Percentiles rank a stretch among this genome's conserved stretches.
phyloP scores from a whole-genome alignment of 2,329 filamentous ascomycete species.

The Botrytis pseudocinerea region DNA sequence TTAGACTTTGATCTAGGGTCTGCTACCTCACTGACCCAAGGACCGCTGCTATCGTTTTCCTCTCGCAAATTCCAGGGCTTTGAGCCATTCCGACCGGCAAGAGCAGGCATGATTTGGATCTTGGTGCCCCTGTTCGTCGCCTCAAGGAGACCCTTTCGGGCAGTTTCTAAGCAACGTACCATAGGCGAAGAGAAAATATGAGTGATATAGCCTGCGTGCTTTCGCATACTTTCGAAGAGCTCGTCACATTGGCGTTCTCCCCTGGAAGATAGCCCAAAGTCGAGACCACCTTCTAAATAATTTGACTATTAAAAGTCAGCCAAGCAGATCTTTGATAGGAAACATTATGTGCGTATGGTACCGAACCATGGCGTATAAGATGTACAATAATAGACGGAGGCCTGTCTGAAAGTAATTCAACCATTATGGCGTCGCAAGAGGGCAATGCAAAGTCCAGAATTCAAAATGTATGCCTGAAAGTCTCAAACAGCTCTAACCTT shows the following conservation, averaged over 20 bases:
- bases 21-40: not conserved
- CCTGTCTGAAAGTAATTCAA: not conserved
- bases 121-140: not conserved
- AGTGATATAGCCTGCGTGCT: not conserved
- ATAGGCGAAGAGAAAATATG: conserved; percentile 16
- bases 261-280: not conserved
- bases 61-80: not conserved
- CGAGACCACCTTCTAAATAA: not conserved
- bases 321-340: not conserved
- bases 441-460: not conserved
- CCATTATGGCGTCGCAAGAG: not conserved
- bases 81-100: not conserved
- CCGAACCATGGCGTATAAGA: not conserved
- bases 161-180: conserved; percentile 7
- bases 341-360: not conserved
- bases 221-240: conserved; percentile 8
- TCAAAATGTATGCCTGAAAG: not conserved
- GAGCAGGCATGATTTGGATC: conserved; percentile 1
- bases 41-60: not conserved
- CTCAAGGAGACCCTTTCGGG: conserved; percentile 5
- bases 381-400: not conserved
- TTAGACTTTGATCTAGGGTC: not conserved
- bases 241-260: conserved; percentile 4
- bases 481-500: not conserved
- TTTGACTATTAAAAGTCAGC: not conserved